Evolutionary conservation across 2,329 filamentous ascomycete species (phyloP).

Genomic region (Berkeleyomyces rouxiae): DNA sequence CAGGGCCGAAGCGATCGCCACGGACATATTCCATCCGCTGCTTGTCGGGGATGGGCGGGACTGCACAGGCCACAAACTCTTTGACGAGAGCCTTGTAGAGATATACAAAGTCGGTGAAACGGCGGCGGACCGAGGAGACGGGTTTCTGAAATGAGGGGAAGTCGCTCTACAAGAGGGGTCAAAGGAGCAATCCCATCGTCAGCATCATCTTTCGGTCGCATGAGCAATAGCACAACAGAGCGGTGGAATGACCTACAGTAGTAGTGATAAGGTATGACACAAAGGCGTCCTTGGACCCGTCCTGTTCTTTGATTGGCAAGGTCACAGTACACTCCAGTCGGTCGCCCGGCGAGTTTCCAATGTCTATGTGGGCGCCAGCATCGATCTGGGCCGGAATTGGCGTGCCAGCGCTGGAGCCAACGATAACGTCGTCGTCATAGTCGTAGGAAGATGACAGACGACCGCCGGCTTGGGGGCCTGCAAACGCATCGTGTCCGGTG

Average conservation of each 20-base stretch:
- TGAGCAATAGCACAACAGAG: neutral
- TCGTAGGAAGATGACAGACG: constrained; percentile 8
- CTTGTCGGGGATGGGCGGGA: constrained; percentile 91
- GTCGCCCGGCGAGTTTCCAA: constrained; percentile 22
- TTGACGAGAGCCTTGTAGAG: constrained; percentile 77
- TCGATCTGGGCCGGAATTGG: neutral
- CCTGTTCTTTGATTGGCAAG: constrained; percentile 81
- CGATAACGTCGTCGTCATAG: constrained; percentile 6
- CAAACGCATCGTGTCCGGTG: constrained; percentile 36
- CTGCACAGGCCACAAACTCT: constrained; percentile 81
- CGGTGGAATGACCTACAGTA: constrained; percentile 36
- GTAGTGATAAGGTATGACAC: constrained; percentile 92
- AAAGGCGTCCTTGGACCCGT: constrained; percentile 91
- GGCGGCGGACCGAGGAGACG: constrained; percentile 63
- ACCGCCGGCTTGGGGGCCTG: neutral
- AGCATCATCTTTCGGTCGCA: neutral
- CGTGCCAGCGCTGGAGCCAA: constrained; percentile 2
- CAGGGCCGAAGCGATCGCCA: constrained; percentile 81
- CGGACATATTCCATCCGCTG: constrained; percentile 98
- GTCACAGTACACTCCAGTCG: constrained; percentile 69
- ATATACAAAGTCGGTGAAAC: constrained; percentile 96
- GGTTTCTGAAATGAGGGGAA: constrained; percentile 83
- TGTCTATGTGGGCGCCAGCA: constrained; percentile 8
- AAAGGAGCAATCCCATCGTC: constrained; percentile 5
- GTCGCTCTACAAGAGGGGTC: constrained; percentile 47